Evolutionary conservation across 768 basidiomycete species (phyloP).

Genomic region (Lactifluus pinguis): DNA sequence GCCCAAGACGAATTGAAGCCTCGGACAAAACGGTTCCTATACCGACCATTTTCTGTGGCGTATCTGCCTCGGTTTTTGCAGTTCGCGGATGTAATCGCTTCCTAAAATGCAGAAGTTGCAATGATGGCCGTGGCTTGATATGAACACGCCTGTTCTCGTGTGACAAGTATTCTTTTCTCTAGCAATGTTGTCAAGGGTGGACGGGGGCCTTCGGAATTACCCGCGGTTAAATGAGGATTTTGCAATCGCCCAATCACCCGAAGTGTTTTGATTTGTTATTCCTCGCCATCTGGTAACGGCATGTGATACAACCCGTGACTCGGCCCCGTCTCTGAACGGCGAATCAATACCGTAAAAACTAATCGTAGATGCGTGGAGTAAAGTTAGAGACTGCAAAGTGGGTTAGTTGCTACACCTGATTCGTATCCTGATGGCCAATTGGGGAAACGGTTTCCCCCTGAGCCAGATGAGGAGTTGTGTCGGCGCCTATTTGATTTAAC

Average conservation of each 20-base stretch:
- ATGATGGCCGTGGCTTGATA: slow-evolving; percentile 31
- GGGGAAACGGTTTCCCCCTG: neutral
- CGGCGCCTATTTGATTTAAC: neutral
- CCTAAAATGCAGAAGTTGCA: slow-evolving; percentile 24
- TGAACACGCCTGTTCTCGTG: slow-evolving; percentile 22
- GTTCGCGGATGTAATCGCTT: slow-evolving; percentile 29
- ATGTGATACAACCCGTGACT: neutral
- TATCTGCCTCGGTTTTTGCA: slow-evolving; percentile 31
- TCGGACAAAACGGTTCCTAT: slow-evolving; percentile 1
- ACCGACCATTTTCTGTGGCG: slow-evolving; percentile 27
- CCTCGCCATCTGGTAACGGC: neutral
- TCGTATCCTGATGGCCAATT: neutral
- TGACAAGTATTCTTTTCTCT: neutral
- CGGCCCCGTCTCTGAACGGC: neutral
- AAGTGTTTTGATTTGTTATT: neutral
- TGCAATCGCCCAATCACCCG: neutral
- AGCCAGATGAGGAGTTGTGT: neutral
- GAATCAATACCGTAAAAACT: neutral
- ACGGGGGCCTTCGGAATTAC: neutral
- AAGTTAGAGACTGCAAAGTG: neutral
- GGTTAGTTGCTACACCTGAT: neutral
- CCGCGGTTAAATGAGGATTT: neutral
- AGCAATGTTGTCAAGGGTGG: neutral
- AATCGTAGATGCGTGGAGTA: neutral
- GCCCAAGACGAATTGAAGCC: neutral